phyloP scores from a whole-genome alignment of 2,329 filamentous ascomycete genomes.

The Macrophomina tecta region DNA sequence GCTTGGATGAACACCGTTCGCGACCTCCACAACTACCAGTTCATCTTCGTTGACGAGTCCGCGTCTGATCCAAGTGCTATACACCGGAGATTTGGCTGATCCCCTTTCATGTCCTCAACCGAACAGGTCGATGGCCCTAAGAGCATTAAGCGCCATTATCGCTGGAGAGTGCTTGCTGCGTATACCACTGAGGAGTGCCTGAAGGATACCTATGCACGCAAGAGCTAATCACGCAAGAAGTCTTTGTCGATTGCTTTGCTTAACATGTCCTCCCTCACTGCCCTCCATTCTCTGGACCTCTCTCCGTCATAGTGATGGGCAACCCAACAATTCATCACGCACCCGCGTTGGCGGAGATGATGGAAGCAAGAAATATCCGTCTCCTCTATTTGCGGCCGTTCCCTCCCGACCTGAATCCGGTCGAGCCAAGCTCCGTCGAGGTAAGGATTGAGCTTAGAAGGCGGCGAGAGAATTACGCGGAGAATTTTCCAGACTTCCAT shows the following conservation, averaged over 20 bases:
- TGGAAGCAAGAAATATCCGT: background rate
- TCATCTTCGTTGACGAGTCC: slow-evolving; percentile 28
- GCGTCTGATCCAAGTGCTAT: slow-evolving; percentile 19
- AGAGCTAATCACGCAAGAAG: slow-evolving; percentile 7
- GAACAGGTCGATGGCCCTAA: background rate
- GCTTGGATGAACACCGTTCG: background rate
- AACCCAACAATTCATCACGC: slow-evolving; percentile 20
- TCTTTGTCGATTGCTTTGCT: slow-evolving; percentile 25
- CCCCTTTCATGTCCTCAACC: background rate
- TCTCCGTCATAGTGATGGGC: slow-evolving; percentile 26
- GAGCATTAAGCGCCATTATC: slow-evolving; percentile 1
- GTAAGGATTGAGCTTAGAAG: background rate
- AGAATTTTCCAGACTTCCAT: background rate
- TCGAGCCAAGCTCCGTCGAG: background rate
- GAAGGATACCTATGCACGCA: slow-evolving; percentile 4
- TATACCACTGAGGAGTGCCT: slow-evolving; percentile 26
- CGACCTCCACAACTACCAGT: background rate
- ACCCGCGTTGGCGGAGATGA: background rate
- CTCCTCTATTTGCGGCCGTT: background rate
- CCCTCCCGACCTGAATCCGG: background rate
- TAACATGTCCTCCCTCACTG: slow-evolving; percentile 21
- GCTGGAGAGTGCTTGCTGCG: slow-evolving; percentile 25
- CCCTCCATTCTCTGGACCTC: slow-evolving; percentile 19
- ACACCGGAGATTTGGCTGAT: slow-evolving; percentile 24
- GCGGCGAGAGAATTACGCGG: background rate